phyloP scores from a whole-genome alignment of 2,329 filamentous ascomycete genomes.

The Exophiala aquamarina region DNA sequence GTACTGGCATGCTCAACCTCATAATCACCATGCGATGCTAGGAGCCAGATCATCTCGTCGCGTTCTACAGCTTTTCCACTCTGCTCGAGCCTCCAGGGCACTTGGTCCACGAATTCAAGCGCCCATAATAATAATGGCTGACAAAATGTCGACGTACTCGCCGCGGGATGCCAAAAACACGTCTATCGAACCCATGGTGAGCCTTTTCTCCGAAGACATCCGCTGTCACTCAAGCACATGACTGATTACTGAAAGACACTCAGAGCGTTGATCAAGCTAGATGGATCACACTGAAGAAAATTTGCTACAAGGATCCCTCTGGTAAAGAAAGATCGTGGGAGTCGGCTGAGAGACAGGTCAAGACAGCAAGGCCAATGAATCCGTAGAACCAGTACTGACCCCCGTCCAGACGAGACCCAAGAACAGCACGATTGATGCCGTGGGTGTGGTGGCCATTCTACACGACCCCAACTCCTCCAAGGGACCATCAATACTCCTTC shows the following conservation, averaged over 20 bases:
- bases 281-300: conserved; percentile 45
- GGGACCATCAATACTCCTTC: conserved; percentile 47
- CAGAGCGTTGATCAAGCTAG: conserved; percentile 51
- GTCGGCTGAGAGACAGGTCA: conserved; percentile 44
- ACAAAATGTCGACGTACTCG: conserved; percentile 26
- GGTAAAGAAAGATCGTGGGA: conserved; percentile 46
- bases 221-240: background rate
- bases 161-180: conserved; percentile 26
- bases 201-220: background rate
- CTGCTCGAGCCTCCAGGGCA: too few species aligned
- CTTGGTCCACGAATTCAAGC: too few species aligned
- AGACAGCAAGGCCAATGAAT: too few species aligned
- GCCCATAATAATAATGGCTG: conserved; percentile 23
- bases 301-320: conserved; percentile 43
- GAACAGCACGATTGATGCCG: conserved; percentile 59
- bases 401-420: conserved; percentile 18
- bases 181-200: conserved; percentile 25
- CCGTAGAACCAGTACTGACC: too few species aligned
- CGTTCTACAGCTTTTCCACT: too few species aligned
- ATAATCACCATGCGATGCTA: too few species aligned
- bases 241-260: conserved; percentile 64
- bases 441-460: conserved; percentile 58
- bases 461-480: conserved; percentile 40
- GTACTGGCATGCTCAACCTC: too few species aligned
- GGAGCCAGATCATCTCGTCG: too few species aligned